Evolutionary conservation across 2,329 filamentous ascomycete species (phyloP), one percentile per base, ranked within the genome.

Genomic region (Fusarium sp.): DNA sequence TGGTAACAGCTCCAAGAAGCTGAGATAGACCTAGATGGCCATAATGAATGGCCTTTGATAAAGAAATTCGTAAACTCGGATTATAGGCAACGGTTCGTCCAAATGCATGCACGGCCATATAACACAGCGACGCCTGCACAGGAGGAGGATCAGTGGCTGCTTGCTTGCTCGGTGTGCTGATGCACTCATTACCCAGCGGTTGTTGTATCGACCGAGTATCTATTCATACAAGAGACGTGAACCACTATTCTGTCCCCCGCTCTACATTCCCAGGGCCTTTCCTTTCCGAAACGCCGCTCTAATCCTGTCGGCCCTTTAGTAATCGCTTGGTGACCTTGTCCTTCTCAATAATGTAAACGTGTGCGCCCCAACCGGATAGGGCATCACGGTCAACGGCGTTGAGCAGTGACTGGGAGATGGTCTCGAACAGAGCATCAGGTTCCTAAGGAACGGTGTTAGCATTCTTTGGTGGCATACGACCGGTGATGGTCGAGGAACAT

Each of bases 261-360:
- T 67, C 66, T 70, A 65, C 56, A 44, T 67, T 70, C 58, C 67
- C 57, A 68, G 64, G 64, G 64, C 70, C 69, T 75, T 36, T 61
- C 56, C 51, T 76, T 36, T 61, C 56, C 46, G 65, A 68, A 64
- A 67, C 67, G 20, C 62, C 61, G 31, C 63, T 77, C 73, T 94
- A 95, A 84, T 98, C 96, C 87, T 98, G 96, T 87, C 95, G 92
- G 82, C 95, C 95, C 91, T 98, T 98, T 84, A 99, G 88, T 91
- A 99, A 91, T 83, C 96, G 90, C 92, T 98, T 98, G 80, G 96
- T 98, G 73, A 99, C 94, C 93, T 98, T 98, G 87, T 98, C 95
- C 90, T 99, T 99, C 89, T 98, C 96, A 84, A 99, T 97, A 81
- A 99, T 97, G 87, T 98, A 99, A 78, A 99, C 96, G 82, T 99